Evolutionary conservation across 2,329 filamentous ascomycete genomes (phyloP).

Genomic region (Epichloe sylvatica): DNA sequence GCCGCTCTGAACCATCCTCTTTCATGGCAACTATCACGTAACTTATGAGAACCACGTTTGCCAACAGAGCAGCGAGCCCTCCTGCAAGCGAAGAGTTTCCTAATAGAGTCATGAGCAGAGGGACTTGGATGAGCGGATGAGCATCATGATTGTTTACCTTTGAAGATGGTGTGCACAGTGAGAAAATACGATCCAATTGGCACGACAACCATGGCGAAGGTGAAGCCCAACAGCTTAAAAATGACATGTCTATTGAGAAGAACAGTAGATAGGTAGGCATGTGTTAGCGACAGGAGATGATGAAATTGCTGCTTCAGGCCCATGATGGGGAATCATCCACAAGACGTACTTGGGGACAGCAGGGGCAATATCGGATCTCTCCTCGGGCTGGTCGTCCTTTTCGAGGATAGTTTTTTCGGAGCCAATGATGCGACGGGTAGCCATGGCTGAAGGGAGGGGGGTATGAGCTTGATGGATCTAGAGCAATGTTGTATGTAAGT

Average conservation of each 20-base stretch:
- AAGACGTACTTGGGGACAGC: conserved; percentile 59
- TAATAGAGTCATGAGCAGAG: conserved; percentile 20
- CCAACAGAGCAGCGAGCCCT: conserved; percentile 70
- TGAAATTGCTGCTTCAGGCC: not conserved
- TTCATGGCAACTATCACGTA: conserved; percentile 86
- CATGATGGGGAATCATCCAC: not conserved
- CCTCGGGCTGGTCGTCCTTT: conserved; percentile 36
- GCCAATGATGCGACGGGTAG: conserved; percentile 52
- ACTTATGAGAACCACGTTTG: conserved; percentile 79
- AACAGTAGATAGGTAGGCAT: not conserved
- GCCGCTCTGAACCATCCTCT: conserved; percentile 51
- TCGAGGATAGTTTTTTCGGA: conserved; percentile 54
- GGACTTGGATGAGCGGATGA: not conserved
- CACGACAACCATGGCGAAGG: conserved; percentile 74
- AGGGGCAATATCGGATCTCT: conserved; percentile 61
- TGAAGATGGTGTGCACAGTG: conserved; percentile 62
- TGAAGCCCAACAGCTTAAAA: conserved; percentile 78
- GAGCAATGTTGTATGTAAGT: not conserved
- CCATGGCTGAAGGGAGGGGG: conserved; percentile 37
- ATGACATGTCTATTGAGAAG: conserved; percentile 56
- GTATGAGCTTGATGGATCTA: not conserved
- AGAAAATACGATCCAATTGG: conserved; percentile 85
- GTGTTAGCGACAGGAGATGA: not conserved
- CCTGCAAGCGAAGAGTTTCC: conserved; percentile 84
- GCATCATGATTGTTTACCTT: conserved; percentile 37